phyloP scores from a whole-genome alignment of 139 green algal genomes.

The Auxenochlorella protothecoides region DNA sequence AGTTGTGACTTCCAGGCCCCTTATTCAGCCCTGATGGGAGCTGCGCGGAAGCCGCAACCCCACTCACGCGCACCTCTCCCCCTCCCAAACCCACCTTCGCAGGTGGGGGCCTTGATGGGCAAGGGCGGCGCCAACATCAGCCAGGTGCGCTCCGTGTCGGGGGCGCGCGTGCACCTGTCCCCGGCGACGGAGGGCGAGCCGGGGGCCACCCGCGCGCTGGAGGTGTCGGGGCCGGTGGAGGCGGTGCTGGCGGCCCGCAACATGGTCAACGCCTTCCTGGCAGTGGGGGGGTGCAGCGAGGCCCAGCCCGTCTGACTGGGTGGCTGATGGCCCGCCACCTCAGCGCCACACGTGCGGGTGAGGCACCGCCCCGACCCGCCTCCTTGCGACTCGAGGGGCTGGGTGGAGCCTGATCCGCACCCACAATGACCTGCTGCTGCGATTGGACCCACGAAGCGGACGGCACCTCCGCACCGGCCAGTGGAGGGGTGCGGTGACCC shows the following conservation, averaged over 20 bases:
- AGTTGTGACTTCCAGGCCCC: too few relatives aligned
- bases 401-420: too few relatives aligned
- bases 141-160: conserved; percentile 21
- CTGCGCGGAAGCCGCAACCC: too few relatives aligned
- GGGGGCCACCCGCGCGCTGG: conserved; percentile 3
- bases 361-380: too few relatives aligned
- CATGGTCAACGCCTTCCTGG: conserved; percentile 26
- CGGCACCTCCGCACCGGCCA: too few relatives aligned
- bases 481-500: too few relatives aligned
- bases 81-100: neutral
- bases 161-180: conserved; percentile 21
- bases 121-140: conserved; percentile 25
- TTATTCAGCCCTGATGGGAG: too few relatives aligned
- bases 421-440: too few relatives aligned
- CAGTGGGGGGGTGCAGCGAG: neutral
- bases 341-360: too few relatives aligned
- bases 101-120: conserved; percentile 29
- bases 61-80: too few relatives aligned
- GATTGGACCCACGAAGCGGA: too few relatives aligned
- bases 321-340: neutral
- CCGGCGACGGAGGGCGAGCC: neutral
- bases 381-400: too few relatives aligned
- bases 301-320: neutral
- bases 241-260: conserved; percentile 19
- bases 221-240: conserved; percentile 14